These are phyloP conservation scores for Mycena kentingensis DNA, from an alignment of 768 basidiomycete species.

Conservation along the genomic window DNA sequence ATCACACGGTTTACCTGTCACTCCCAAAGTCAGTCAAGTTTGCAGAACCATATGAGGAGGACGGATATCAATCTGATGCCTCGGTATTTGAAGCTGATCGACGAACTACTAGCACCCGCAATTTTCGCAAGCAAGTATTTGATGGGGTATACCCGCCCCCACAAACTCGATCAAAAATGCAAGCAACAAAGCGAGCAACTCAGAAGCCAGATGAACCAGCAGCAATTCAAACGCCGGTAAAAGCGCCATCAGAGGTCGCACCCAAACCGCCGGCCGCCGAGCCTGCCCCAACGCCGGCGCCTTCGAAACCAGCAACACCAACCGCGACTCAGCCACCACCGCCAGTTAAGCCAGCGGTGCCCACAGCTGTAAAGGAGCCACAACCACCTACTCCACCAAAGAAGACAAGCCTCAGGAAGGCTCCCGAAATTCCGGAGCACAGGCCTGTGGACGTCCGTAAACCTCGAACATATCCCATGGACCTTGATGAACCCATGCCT, in stretches of 20 bases:
- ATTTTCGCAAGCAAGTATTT: background rate
- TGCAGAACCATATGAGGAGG: background rate
- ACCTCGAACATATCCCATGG: no score
- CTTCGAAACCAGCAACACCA: background rate
- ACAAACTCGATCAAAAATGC: background rate
- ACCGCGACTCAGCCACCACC: no score
- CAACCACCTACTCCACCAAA: no score
- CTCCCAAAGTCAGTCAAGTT: background rate
- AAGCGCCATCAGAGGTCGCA: background rate
- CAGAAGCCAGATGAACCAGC: background rate
- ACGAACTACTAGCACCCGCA: background rate
- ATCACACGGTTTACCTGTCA: no score
- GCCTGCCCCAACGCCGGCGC: background rate
- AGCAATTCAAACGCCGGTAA: background rate
- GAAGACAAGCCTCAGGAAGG: background rate
- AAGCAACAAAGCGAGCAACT: background rate
- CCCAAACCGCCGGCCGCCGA: background rate
- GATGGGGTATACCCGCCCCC: constrained; percentile 7
- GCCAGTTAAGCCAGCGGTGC: no score
- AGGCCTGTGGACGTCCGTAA: no score
- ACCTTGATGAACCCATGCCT: no score
- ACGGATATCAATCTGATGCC: background rate
- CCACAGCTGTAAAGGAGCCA: no score
- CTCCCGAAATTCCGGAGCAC: background rate
- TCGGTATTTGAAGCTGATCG: no score